Conservation (phyloP, 306 rosid genomes). For the Leucaena leucocephala region DNA sequence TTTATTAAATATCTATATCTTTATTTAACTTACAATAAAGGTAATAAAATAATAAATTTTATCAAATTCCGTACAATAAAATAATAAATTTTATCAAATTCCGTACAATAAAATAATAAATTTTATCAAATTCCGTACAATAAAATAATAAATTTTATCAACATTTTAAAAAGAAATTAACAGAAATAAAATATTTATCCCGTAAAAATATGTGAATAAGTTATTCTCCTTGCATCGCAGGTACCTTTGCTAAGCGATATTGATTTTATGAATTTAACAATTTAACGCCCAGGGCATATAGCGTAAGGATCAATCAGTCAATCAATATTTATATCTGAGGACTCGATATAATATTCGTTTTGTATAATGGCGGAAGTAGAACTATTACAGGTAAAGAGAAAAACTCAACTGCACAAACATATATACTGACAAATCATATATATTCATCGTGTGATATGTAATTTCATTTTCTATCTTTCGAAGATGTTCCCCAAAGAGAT, state of each 20-base stretch:
- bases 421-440: background rate
- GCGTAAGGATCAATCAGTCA: conserved; percentile 3
- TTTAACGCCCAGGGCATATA: background rate
- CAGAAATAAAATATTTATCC: background rate
- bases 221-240: background rate
- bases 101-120: no score
- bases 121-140: background rate
- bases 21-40: background rate
- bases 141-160: background rate
- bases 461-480: background rate
- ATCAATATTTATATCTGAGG: background rate
- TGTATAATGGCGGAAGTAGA: background rate
- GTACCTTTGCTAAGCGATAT: background rate
- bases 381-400: background rate
- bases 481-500: conserved; percentile 2
- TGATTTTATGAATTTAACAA: background rate
- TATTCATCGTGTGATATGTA: background rate
- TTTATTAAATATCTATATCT: no score
- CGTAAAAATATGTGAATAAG: background rate
- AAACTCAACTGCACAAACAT: background rate
- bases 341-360: background rate
- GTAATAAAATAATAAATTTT: background rate
- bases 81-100: background rate
- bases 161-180: background rate
- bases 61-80: background rate